These are phyloP conservation scores for Athelia psychrophila DNA, from an alignment of 1,284 basidiomycete species.

Conservation along the genomic window DNA sequence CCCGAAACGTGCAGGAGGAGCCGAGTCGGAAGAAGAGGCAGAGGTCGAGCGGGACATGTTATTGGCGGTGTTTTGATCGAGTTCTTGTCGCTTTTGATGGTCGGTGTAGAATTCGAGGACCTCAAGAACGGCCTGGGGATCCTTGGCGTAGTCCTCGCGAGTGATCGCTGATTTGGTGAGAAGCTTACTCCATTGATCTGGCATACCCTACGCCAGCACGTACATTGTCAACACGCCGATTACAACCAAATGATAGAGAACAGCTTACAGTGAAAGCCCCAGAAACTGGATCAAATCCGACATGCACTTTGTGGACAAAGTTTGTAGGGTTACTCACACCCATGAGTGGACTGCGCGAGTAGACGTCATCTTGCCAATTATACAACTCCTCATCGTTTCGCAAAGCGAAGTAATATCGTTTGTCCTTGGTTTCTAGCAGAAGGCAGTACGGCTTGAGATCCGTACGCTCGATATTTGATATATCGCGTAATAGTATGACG, in stretches of 20 bases:
- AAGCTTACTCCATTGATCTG: conserved; percentile 95
- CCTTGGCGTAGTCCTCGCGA: conserved; percentile 94
- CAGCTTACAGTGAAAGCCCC: conserved; percentile 86
- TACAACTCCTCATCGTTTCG: conserved; percentile 97
- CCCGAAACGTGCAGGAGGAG: conserved; percentile 73
- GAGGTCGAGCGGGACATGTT: conserved; percentile 7
- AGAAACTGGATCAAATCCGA: conserved; percentile 93
- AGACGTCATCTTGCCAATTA: conserved; percentile 96
- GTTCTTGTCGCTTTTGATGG: conserved; percentile 90
- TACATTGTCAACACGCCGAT: not conserved
- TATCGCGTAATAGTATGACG: conserved; percentile 72
- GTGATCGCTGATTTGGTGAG: conserved; percentile 97
- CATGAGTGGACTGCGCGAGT: conserved; percentile 88
- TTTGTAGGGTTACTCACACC: conserved; percentile 94
- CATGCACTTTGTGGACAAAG: conserved; percentile 98
- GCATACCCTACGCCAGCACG: conserved; percentile 69
- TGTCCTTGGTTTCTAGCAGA: conserved; percentile 82
- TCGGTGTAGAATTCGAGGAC: conserved; percentile 99
- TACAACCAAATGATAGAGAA: conserved; percentile 5
- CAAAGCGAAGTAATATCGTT: conserved; percentile 74
- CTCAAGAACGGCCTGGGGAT: conserved; percentile 96
- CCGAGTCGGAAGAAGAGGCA: conserved; percentile 21
- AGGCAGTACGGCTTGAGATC: conserved; percentile 94
- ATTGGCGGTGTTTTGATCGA: conserved; percentile 62
- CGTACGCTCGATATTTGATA: conserved; percentile 86